A percentile compares a stretch with the other conserved stretches of the same genome.
phyloP scores from a whole-genome alignment of 495 filamentous ascomycete species.

The Penicillium salamii region DNA sequence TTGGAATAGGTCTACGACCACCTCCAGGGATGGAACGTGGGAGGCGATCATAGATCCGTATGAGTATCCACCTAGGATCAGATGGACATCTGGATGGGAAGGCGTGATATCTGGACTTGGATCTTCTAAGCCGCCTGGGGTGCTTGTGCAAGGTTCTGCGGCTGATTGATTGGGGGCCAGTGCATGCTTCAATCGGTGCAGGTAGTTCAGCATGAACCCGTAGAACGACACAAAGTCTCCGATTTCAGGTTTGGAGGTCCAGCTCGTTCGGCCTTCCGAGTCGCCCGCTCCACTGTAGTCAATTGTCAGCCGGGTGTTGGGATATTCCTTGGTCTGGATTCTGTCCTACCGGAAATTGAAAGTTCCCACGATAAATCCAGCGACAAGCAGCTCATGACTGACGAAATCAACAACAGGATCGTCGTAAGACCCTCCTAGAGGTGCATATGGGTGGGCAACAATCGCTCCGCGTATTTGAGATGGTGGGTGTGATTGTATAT shows the following conservation, averaged over 20 bases:
- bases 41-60: constrained; percentile 83
- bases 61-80: constrained; percentile 82
- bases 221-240: constrained; percentile 78
- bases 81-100: constrained; percentile 10
- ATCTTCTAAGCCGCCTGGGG: not conserved
- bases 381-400: constrained; percentile 57
- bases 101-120: not conserved
- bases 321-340: not conserved
- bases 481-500: constrained; percentile 22
- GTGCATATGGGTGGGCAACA: constrained; percentile 87
- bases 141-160: not conserved
- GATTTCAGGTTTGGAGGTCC: constrained; percentile 77
- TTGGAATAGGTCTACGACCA: constrained; percentile 58
- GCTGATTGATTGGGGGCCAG: not conserved
- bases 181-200: constrained; percentile 40
- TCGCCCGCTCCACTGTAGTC: constrained; percentile 67
- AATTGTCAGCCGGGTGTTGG: not conserved
- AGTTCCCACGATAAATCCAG: constrained; percentile 75
- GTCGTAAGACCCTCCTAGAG: constrained; percentile 81
- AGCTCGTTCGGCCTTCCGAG: constrained; percentile 75
- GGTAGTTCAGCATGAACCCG: constrained; percentile 72
- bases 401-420: constrained; percentile 70
- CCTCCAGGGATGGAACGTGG: constrained; percentile 60
- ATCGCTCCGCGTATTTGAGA: constrained; percentile 64
- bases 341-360: constrained; percentile 86